Conservation (phyloP, 2,329 filamentous ascomycete species). For the Penicillium sp. region DNA sequence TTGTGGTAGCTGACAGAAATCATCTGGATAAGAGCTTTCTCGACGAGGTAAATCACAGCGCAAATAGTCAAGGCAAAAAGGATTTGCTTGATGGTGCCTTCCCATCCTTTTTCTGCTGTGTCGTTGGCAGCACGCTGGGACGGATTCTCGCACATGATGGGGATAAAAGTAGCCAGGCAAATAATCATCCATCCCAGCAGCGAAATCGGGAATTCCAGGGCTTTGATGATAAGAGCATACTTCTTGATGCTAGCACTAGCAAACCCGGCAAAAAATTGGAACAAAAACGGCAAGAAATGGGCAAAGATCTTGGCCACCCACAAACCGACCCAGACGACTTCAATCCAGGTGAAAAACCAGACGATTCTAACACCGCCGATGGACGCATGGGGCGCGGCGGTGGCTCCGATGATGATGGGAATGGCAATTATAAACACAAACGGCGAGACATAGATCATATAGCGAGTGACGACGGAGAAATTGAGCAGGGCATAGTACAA, state of each 20-base stretch:
- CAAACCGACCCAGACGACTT: slow-evolving; percentile 61
- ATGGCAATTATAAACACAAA: slow-evolving; percentile 56
- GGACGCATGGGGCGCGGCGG: slow-evolving; percentile 42
- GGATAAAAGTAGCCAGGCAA: slow-evolving; percentile 58
- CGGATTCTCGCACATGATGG: slow-evolving; percentile 45
- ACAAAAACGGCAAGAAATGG: slow-evolving; percentile 56
- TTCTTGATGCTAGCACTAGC: slow-evolving; percentile 63
- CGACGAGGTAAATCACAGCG: slow-evolving; percentile 54
- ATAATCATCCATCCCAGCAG: slow-evolving; percentile 59
- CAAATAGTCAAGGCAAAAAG: slow-evolving; percentile 56
- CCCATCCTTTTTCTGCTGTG: slow-evolving; percentile 45
- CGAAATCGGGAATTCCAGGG: slow-evolving; percentile 58
- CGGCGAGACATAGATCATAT: slow-evolving; percentile 60
- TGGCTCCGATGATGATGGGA: slow-evolving; percentile 61
- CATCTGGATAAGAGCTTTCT: slow-evolving; percentile 60
- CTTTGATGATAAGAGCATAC: slow-evolving; percentile 56
- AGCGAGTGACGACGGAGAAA: slow-evolving; percentile 60
- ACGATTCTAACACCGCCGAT: slow-evolving; percentile 55
- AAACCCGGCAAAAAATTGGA: slow-evolving; percentile 59
- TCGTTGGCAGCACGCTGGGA: slow-evolving; percentile 27
- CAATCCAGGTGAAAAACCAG: slow-evolving; percentile 64
- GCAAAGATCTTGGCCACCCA: slow-evolving; percentile 61
- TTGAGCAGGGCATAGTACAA: slow-evolving; percentile 60
- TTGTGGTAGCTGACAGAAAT: slow-evolving; percentile 67
- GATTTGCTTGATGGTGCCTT: slow-evolving; percentile 54